These are phyloP conservation scores for Baeospora myosura DNA, from an alignment of 1,284 basidiomycete genomes.

Conservation along the genomic window DNA sequence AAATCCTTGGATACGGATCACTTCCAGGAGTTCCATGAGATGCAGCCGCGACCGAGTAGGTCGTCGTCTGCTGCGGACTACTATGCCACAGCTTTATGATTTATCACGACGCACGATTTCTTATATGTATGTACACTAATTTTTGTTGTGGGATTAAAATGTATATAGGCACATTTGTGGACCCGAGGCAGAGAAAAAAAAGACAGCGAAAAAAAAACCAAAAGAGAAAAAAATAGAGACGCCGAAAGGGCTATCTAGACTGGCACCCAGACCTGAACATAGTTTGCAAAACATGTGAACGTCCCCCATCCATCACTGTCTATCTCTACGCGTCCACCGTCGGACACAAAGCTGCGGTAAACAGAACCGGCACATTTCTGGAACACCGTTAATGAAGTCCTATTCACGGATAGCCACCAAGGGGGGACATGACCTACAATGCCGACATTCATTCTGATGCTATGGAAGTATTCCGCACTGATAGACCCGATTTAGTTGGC, in stretches of 20 bases:
- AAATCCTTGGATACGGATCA: neutral
- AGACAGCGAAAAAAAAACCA: no score
- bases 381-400: neutral
- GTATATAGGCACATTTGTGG: no score
- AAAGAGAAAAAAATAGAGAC: no score
- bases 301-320: slow-evolving; percentile 12
- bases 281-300: slow-evolving; percentile 11
- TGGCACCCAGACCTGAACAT: slow-evolving; percentile 10
- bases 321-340: slow-evolving; percentile 9
- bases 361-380: slow-evolving; percentile 6
- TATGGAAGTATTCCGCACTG: slow-evolving; percentile 29
- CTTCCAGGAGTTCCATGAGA: neutral
- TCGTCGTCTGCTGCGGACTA: no score
- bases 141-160: neutral
- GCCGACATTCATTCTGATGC: slow-evolving; percentile 58
- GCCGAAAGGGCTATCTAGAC: no score
- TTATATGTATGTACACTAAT: neutral
- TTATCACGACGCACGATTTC: no score
- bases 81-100: no score
- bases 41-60: neutral
- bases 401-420: slow-evolving; percentile 4
- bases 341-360: slow-evolving; percentile 9
- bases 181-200: no score
- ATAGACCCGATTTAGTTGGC: slow-evolving; percentile 3
- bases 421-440: slow-evolving; percentile 31